phyloP scores from a whole-genome alignment of 2,329 filamentous ascomycete species.

The Fusarium abutilonis region DNA sequence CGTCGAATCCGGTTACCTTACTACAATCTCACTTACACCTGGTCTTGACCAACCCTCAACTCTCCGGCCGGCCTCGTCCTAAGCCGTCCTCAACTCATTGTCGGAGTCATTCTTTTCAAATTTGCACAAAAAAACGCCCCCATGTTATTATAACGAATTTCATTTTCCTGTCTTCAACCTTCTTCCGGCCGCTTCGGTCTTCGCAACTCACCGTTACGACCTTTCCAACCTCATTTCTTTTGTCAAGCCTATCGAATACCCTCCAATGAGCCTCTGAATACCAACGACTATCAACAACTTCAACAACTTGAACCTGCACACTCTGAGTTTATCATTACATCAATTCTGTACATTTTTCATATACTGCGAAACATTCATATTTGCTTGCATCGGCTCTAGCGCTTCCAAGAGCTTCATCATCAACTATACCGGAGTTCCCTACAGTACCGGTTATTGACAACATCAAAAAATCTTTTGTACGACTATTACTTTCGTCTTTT shows the following conservation, averaged over 20 bases:
- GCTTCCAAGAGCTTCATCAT: conserved; percentile 29
- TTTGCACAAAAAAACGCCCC: conserved; percentile 47
- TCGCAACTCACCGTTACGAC: conserved; percentile 46
- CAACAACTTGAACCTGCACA: conserved; percentile 39
- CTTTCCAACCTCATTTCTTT: conserved; percentile 51
- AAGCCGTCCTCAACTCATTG: conserved; percentile 41
- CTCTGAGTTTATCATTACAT: conserved; percentile 41
- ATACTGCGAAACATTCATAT: conserved; percentile 37
- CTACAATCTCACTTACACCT: conserved; percentile 9
- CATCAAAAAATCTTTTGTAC: conserved; percentile 45
- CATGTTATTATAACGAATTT: conserved; percentile 59
- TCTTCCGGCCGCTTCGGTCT: conserved; percentile 47
- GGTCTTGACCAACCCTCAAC: conserved; percentile 17
- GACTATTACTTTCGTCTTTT: conserved; percentile 42
- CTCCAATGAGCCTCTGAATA: conserved; percentile 57
- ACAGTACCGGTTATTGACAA: conserved; percentile 31
- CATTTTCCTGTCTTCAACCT: conserved; percentile 48
- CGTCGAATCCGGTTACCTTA: conserved; percentile 42
- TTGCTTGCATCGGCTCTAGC: conserved; percentile 30
- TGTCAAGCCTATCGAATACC: conserved; percentile 49
- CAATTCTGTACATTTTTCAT: conserved; percentile 50
- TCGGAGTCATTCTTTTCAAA: conserved; percentile 46
- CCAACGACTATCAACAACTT: conserved; percentile 46
- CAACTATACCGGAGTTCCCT: conserved; percentile 18
- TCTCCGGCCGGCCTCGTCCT: conserved; percentile 46